Conservation (phyloP, 2,329 filamentous ascomycete genomes). For the Diplodia seriata region DNA sequence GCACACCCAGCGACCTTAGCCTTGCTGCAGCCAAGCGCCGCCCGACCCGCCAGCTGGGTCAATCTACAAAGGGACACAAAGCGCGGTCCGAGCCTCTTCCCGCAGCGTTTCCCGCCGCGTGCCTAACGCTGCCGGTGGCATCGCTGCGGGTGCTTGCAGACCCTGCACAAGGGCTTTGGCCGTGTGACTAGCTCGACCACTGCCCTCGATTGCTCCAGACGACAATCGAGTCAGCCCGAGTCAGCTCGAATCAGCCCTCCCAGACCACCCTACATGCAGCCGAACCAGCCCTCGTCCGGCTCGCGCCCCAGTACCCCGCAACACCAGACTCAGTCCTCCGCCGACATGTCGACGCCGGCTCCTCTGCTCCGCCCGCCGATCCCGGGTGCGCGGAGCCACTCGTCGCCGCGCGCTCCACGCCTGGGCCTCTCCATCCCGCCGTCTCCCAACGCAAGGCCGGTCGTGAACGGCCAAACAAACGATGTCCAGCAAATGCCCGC, state of each 20-base stretch:
- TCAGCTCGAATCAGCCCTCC: neutral
- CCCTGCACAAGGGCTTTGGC: constrained; percentile 24
- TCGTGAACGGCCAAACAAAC: constrained; percentile 66
- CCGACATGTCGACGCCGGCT: constrained; percentile 73
- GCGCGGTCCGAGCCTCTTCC: constrained; percentile 24
- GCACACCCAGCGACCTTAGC: constrained; percentile 17
- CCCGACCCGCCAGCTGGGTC: constrained; percentile 21
- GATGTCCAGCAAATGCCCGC: constrained; percentile 50
- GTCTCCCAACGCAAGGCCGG: constrained; percentile 80
- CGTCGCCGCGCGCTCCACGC: constrained; percentile 72
- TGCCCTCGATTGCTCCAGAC: neutral
- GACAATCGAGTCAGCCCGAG: neutral
- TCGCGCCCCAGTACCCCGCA: constrained; percentile 30
- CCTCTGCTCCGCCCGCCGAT: constrained; percentile 85
- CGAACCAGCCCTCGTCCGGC: constrained; percentile 16
- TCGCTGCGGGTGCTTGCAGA: constrained; percentile 32
- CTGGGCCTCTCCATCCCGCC: constrained; percentile 90
- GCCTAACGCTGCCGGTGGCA: constrained; percentile 26
- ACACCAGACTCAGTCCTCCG: constrained; percentile 25
- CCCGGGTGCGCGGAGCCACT: constrained; percentile 66
- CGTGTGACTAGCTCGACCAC: constrained; percentile 25
- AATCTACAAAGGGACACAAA: constrained; percentile 26
- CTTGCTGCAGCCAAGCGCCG: constrained; percentile 32
- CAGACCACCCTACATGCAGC: constrained; percentile 29
- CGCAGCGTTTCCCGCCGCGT: constrained; percentile 25